Base-by-base conservation (phyloP, 2,329 filamentous ascomycete genomes). In the Scorias spongiosa region DNA sequence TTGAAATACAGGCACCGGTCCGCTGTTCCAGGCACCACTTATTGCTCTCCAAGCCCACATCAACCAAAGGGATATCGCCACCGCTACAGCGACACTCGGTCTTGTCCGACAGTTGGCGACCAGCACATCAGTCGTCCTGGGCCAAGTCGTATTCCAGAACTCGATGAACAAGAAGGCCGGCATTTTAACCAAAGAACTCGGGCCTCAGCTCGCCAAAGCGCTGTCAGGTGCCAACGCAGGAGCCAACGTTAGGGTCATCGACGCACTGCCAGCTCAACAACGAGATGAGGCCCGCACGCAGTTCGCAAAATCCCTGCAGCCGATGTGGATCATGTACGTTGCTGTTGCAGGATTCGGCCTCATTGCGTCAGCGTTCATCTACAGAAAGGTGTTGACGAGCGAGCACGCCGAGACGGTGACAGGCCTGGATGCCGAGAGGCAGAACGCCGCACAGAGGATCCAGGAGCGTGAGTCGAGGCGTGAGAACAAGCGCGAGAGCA, bases 61-160 rank as follows among this genome's bases (percentile, higher is more conserved):
- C 26, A 66, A 73, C 18, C 70, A 69, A 37, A 67, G 70, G 26
- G 80, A 84, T 51, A 80, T 81, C 40, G 81, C 76, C n/a, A 73
- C 77, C 1, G 79, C 75, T 0, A 84, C 79, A 0, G 72, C 78
- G 0, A 79, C 77, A 1, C 80, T 82, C 49, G 69, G 73, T 8
- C 83, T 84, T 56, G 68, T 79, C 7, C 75, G 82, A 15, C 81
- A 82, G 51, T 65, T 87, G 2, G 78, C 77, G 9, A 83, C 78
- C 0, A 72, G 78, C 2, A 72, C 80, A 15, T 78, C 77, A 0
- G 72, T 86, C 42, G 81, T 85, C 1, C 68, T 87, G 34, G 84
- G 84, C 18, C 78, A 81, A n/a, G 81, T 85, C 39, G 72, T 88
- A 32, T 87, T 88, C 64, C 79, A 85, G 62, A 87, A 88, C 57